Conservation (phyloP, 1,284 basidiomycete species). For the Xerocomus amazonicus region DNA sequence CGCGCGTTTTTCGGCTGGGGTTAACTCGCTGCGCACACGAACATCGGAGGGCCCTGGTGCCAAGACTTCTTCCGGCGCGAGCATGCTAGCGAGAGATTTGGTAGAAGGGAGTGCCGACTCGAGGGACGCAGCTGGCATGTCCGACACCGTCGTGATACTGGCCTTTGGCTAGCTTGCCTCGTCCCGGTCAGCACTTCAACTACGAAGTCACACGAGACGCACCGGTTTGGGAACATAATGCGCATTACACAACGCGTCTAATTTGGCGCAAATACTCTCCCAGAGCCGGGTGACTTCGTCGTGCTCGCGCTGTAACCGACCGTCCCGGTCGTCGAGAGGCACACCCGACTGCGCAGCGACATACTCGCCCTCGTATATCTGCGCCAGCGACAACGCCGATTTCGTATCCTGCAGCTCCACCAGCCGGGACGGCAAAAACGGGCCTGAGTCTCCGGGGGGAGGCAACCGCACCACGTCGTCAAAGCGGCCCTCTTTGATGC, state of each 20-base stretch:
- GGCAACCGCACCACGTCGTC: constrained; percentile 89
- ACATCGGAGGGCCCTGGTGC: constrained; percentile 52
- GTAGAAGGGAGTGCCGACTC: constrained; percentile 90
- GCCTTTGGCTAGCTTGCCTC: constrained; percentile 71
- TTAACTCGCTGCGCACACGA: constrained; percentile 75
- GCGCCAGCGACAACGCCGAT: constrained; percentile 85
- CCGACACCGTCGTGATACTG: constrained; percentile 82
- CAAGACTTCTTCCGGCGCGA: constrained; percentile 94
- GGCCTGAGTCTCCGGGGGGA: constrained; percentile 52
- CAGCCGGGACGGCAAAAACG: constrained; percentile 87
- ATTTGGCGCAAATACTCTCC: constrained; percentile 84
- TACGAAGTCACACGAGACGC: constrained; percentile 23
- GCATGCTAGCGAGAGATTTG: constrained; percentile 71
- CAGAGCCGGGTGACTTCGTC: constrained; percentile 80
- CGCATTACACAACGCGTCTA: constrained; percentile 92
- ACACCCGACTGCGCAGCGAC: constrained; percentile 58
- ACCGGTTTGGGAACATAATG: constrained; percentile 96
- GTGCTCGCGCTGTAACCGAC: constrained; percentile 86
- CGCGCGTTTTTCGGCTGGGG: constrained; percentile 79
- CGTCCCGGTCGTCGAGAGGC: constrained; percentile 76
- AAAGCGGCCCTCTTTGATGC: constrained; percentile 85
- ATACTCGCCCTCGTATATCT: constrained; percentile 96
- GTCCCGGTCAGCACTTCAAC: not conserved
- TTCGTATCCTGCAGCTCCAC: constrained; percentile 90
- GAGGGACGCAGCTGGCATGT: constrained; percentile 80